These are phyloP conservation scores for Gonium pectorale DNA, from an alignment of 139 green algal species.

Conservation along the genomic window DNA sequence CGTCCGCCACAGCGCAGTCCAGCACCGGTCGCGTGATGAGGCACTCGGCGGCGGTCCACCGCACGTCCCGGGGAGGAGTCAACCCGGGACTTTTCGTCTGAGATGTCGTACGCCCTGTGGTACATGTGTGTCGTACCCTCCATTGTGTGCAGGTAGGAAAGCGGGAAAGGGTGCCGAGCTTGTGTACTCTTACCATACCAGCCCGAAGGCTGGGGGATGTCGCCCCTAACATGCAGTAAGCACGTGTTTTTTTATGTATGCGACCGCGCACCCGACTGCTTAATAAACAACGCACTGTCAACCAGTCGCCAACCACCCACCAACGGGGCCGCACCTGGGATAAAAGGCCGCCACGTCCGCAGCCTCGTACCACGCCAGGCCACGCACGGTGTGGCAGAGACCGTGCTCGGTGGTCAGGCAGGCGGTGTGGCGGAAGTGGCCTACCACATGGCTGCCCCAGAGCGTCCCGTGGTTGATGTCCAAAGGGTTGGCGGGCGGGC, in stretches of 20 bases:
- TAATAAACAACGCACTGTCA: background rate
- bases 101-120: slow-evolving; percentile 54
- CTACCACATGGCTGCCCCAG: slow-evolving; percentile 51
- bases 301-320: no score
- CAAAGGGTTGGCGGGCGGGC: slow-evolving; percentile 46
- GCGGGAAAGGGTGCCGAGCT: no score
- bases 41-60: slow-evolving; percentile 54
- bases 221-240: no score
- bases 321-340: slow-evolving; percentile 38
- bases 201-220: no score
- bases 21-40: slow-evolving; percentile 53
- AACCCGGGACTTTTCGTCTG: slow-evolving; percentile 28
- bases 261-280: no score
- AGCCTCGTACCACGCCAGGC: slow-evolving; percentile 52
- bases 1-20: slow-evolving; percentile 43
- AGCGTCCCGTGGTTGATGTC: slow-evolving; percentile 54
- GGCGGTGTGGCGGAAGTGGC: slow-evolving; percentile 57
- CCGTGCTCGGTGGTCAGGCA: slow-evolving; percentile 65
- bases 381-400: slow-evolving; percentile 55
- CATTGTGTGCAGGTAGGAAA: no score
- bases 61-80: slow-evolving; percentile 58
- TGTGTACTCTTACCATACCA: no score
- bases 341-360: slow-evolving; percentile 56
- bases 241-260: no score
- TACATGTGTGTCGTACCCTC: no score